These are phyloP conservation scores for Colletotrichum shisoi DNA, from an alignment of 2,329 filamentous ascomycete species.

Conservation along the genomic window DNA sequence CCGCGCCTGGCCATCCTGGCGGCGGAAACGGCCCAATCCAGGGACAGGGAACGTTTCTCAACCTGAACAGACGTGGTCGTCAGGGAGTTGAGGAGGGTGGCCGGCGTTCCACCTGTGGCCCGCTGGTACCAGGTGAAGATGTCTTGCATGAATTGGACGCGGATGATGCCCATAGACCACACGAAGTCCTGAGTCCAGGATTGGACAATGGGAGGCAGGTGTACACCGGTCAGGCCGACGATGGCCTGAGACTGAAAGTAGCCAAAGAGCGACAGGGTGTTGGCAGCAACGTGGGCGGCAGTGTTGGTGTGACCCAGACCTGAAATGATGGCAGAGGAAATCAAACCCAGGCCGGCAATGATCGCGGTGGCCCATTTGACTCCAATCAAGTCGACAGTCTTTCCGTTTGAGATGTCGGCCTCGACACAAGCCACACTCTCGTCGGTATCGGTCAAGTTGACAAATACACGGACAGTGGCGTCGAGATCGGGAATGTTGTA, in stretches of 20 bases:
- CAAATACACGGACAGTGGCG: conserved; percentile 80
- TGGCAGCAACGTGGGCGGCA: conserved; percentile 91
- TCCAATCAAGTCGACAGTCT: conserved; percentile 87
- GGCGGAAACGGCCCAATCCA: conserved; percentile 45
- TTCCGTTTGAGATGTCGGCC: conserved; percentile 86
- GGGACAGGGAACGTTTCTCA: conserved; percentile 65
- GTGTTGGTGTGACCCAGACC: conserved; percentile 93
- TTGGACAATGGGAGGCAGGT: conserved; percentile 84
- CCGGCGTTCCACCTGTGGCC: conserved; percentile 85
- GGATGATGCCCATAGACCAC: conserved; percentile 97
- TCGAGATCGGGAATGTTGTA: conserved; percentile 93
- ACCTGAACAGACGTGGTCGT: conserved; percentile 82
- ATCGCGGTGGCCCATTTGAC: conserved; percentile 91
- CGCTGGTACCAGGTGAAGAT: conserved; percentile 97
- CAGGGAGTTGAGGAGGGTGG: conserved; percentile 78
- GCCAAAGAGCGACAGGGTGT: conserved; percentile 89
- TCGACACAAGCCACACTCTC: conserved; percentile 83
- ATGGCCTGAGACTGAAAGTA: conserved; percentile 97
- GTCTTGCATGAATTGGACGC: conserved; percentile 82
- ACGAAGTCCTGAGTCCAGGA: conserved; percentile 98
- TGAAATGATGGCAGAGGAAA: conserved; percentile 87
- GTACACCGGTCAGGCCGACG: conserved; percentile 82
- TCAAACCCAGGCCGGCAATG: conserved; percentile 82
- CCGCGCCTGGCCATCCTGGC: conserved; percentile 59
- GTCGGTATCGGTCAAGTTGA: conserved; percentile 72